Percentiles rank a stretch among this genome's conserved stretches.
phyloP scores from a whole-genome alignment of 192 early-diverging fungal species.

The Entrophospora sp. region DNA sequence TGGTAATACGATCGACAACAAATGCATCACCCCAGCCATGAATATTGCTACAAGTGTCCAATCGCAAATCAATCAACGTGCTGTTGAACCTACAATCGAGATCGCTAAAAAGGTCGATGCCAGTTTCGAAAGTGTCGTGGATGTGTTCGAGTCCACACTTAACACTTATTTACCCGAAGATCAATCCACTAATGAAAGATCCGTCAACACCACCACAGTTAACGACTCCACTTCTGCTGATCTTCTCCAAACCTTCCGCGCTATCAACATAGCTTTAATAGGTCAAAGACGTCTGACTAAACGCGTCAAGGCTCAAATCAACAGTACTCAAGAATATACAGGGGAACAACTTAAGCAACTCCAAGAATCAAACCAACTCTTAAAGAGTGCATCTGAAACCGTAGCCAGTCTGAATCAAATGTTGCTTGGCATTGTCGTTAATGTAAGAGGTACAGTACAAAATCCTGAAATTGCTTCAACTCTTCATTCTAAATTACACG shows the following conservation, averaged over 20 bases:
- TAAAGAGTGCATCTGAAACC: background rate
- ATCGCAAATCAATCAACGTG: too few relatives aligned
- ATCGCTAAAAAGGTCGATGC: too few relatives aligned
- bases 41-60: too few relatives aligned
- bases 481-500: background rate
- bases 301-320: background rate
- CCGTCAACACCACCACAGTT: too few relatives aligned
- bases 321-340: background rate
- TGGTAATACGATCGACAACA: constrained; percentile 28
- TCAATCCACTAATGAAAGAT: too few relatives aligned
- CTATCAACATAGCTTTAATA: constrained; percentile 22
- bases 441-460: background rate
- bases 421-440: background rate
- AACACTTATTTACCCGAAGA: too few relatives aligned
- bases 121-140: too few relatives aligned
- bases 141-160: too few relatives aligned
- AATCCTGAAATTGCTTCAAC: background rate
- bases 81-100: too few relatives aligned
- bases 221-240: too few relatives aligned
- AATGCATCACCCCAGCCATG: too few relatives aligned
- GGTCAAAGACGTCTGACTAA: constrained; percentile 23
- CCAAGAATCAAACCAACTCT: background rate
- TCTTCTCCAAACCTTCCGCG: constrained; percentile 27
- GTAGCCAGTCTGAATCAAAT: background rate
- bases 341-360: background rate